Base-by-base conservation (phyloP, 805 yeast genomes). In the Yamadazyma paraphyllophila region DNA sequence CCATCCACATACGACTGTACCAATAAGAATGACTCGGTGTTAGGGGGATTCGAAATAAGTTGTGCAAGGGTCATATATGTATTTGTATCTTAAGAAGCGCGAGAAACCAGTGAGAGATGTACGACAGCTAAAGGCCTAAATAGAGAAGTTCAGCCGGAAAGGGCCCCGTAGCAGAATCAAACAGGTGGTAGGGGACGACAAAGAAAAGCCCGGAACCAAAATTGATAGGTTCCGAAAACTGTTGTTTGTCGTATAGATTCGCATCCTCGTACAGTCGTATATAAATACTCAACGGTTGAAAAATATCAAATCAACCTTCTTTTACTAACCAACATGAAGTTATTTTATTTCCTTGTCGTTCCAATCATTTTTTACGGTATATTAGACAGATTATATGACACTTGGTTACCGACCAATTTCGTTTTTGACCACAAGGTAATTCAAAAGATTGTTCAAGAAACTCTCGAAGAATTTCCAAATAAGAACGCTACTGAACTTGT, bases 381-480 rank as follows among this genome's bases (percentile, higher is more conserved):
- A n/a, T 60, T 69, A 37, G 62, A 67, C 53, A 55, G 55, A 26
- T 58, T 66, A 30, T 69, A 59, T 59, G 50, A 61, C 44, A 73
- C 80, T 16, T 85, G 89, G 86, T 76, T 91, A 45, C 96, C 96
- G 29, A 56, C 59, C 12, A 70, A 76, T 57, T 92, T 78, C 66
- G 73, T 82, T 36, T 92, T 92, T 61, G 94, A 92, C 61, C 77
- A 78, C 38, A 69, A 65, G 5, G 77, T 73, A 5, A 65, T 92
- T 49, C 85, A 82, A 58, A 60, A 62, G 43, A 62, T 92, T 42
- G 81, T 82, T 43, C 70, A 77, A 53, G 77, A 73, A 25, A 82
- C 80, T 4, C 61, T 87, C 40, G 65, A 67, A 9, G 68, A 66
- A 37, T 73, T 85, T 51, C 76, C 82, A 37, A 81, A 80, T 31